phyloP scores from a whole-genome alignment of 176 grass and related monocot species.

The Carex littledalei region DNA sequence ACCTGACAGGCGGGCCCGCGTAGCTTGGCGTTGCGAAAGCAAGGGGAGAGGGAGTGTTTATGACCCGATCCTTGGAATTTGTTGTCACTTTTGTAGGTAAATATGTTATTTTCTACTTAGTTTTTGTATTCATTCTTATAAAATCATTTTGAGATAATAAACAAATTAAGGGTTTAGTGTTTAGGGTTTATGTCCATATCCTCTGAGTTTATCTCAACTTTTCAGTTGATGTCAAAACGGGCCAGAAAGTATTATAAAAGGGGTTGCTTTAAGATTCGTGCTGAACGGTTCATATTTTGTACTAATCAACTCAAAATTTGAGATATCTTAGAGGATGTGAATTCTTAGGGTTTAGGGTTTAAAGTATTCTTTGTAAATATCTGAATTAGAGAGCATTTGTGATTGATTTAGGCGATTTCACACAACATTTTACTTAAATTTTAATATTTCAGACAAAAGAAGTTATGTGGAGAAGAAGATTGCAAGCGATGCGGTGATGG shows the following conservation, averaged over 20 bases:
- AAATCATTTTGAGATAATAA: background rate
- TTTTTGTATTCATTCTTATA: background rate
- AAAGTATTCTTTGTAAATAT: background rate
- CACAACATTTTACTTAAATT: background rate
- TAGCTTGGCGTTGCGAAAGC: slow-evolving; percentile 51
- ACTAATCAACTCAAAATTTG: too few relatives aligned
- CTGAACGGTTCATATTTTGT: too few relatives aligned
- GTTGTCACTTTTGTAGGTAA: slow-evolving; percentile 87
- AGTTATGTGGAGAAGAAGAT: slow-evolving; percentile 82
- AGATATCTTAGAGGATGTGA: too few relatives aligned
- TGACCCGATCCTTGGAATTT: slow-evolving; percentile 75
- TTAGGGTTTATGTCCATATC: too few relatives aligned
- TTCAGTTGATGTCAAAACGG: too few relatives aligned
- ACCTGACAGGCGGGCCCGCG: slow-evolving; percentile 33
- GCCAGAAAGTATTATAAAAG: too few relatives aligned
- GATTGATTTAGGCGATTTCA: background rate
- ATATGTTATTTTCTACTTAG: background rate
- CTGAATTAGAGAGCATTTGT: background rate
- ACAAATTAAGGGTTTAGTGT: background rate
- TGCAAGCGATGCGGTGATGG: slow-evolving; percentile 68
- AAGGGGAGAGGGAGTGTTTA: slow-evolving; percentile 62
- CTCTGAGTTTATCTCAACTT: too few relatives aligned
- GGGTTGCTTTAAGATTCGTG: too few relatives aligned
- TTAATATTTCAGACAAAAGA: slow-evolving; percentile 59
- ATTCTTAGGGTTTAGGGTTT: too few relatives aligned